Evolutionary conservation across 2,329 filamentous ascomycete genomes (phyloP).

Genomic region (Daldinia eschscholtzii): DNA sequence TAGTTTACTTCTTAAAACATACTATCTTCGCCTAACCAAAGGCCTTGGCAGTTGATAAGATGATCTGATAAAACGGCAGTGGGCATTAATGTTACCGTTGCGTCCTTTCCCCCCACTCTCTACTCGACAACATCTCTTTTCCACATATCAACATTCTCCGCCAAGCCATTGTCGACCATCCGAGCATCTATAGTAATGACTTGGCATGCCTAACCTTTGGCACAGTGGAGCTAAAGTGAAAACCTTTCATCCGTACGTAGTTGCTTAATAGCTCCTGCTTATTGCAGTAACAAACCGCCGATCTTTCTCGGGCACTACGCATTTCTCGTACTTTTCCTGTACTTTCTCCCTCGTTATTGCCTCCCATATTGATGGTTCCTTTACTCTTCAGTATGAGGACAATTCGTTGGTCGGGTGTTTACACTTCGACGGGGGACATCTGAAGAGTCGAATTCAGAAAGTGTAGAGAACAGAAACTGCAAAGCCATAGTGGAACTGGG

Average conservation of each 20-base stretch:
- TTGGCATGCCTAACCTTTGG: not conserved
- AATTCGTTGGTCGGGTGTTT: not conserved
- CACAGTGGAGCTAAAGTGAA: not conserved
- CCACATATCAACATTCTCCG: not conserved
- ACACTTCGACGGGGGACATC: not conserved
- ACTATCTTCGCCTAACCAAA: not conserved
- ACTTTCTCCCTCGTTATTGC: not conserved
- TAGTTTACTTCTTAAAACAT: not conserved
- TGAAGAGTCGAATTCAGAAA: not conserved
- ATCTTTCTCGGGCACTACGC: not conserved
- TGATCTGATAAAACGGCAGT: slow-evolving; percentile 31
- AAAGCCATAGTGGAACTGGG: not conserved
- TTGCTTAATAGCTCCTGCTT: slow-evolving; percentile 1
- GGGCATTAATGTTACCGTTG: slow-evolving; percentile 5
- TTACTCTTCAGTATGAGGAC: not conserved
- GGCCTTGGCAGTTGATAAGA: slow-evolving; percentile 28
- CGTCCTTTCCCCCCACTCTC: not conserved
- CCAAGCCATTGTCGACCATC: not conserved
- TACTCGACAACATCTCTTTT: not conserved
- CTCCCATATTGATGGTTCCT: not conserved
- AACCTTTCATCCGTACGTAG: not conserved
- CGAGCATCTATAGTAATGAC: slow-evolving; percentile 2
- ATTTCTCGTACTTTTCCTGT: not conserved
- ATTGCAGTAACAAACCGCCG: not conserved
- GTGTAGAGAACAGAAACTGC: not conserved